phyloP scores from a whole-genome alignment of 768 basidiomycete species.

The Gelatoporia subvermispora region DNA sequence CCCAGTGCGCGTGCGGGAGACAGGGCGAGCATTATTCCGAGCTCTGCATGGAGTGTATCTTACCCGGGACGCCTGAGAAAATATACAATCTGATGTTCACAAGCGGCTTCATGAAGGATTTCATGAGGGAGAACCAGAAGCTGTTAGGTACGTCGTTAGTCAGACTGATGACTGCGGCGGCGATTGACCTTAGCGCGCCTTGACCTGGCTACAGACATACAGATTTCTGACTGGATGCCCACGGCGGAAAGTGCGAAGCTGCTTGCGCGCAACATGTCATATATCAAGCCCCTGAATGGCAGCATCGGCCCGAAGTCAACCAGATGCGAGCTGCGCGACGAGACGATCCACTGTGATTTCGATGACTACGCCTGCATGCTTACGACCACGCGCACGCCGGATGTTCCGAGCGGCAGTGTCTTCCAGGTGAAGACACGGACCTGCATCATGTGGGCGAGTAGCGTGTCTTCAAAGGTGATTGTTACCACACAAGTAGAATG shows the following conservation, averaged over 20 bases:
- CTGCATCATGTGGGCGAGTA: constrained; percentile 91
- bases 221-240: constrained; percentile 94
- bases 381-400: constrained; percentile 89
- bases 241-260: constrained; percentile 54
- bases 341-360: constrained; percentile 73
- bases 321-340: constrained; percentile 92
- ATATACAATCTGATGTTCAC: constrained; percentile 96
- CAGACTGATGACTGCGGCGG: neutral
- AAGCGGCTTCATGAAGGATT: constrained; percentile 92
- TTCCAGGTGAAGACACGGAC: constrained; percentile 94
- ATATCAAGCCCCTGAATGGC: constrained; percentile 89
- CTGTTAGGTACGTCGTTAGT: constrained; percentile 58
- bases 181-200: neutral
- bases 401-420: constrained; percentile 90
- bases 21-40: constrained; percentile 68
- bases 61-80: constrained; percentile 91
- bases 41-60: constrained; percentile 66
- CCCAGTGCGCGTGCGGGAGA: constrained; percentile 70
- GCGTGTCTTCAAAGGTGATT: constrained; percentile 68
- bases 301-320: constrained; percentile 91
- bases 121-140: constrained; percentile 86
- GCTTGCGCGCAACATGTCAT: constrained; percentile 86
- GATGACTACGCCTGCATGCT: constrained; percentile 79
- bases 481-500: constrained; percentile 94
- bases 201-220: too few species aligned